A percentile compares a stretch with the other conserved stretches of the same genome.
Evolutionary conservation across 1,284 basidiomycete genomes (phyloP).

Genomic region (Hypsizygus ulmarius): DNA sequence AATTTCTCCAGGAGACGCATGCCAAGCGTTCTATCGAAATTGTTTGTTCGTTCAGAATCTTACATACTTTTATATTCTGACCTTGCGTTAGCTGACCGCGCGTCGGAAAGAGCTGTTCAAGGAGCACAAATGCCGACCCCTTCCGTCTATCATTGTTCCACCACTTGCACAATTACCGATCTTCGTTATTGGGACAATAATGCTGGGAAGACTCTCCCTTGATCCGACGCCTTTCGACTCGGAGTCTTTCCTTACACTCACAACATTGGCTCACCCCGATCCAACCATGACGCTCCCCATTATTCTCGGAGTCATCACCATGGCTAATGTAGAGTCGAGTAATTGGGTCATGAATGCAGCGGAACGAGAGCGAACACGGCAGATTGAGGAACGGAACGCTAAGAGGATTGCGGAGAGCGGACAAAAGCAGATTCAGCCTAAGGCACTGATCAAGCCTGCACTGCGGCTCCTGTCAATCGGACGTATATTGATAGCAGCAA

Average conservation of each 20-base stretch:
- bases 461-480: constrained; percentile 64
- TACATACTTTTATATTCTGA: not conserved
- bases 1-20: constrained; percentile 48
- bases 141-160: constrained; percentile 60
- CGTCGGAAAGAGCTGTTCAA: constrained; percentile 59
- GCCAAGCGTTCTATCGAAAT: constrained; percentile 44
- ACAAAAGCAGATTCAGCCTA: constrained; percentile 45
- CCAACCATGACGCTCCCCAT: constrained; percentile 70
- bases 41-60: constrained; percentile 30
- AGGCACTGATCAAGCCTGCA: constrained; percentile 57
- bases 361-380: constrained; percentile 45
- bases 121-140: constrained; percentile 56
- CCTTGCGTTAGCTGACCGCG: constrained; percentile 43
- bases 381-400: constrained; percentile 44
- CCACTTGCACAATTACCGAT: constrained; percentile 69
- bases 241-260: constrained; percentile 72
- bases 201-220: constrained; percentile 55
- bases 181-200: constrained; percentile 63
- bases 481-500: constrained; percentile 73
- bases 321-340: constrained; percentile 76
- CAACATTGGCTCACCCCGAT: constrained; percentile 68
- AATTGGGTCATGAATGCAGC: constrained; percentile 64
- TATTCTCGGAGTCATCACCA: constrained; percentile 65
- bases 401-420: constrained; percentile 42
- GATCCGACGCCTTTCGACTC: constrained; percentile 66